These are phyloP conservation scores for Soucietia sequanensis DNA, from an alignment of 805 yeast species.

Conservation along the genomic window DNA sequence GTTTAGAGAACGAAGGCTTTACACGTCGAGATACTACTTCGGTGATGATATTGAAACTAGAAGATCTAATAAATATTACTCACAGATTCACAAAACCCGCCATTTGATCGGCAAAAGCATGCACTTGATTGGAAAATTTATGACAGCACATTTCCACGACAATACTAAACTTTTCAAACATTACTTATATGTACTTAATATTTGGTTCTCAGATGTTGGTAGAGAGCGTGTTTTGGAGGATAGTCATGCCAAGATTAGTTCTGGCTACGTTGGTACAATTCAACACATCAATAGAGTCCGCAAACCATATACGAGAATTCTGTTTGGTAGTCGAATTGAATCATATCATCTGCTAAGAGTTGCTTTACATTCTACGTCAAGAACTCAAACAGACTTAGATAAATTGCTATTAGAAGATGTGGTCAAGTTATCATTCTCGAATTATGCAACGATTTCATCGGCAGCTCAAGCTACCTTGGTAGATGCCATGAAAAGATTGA, in stretches of 20 bases:
- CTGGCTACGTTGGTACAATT: slow-evolving; percentile 53
- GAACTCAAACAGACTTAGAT: slow-evolving; percentile 69
- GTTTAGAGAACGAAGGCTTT: slow-evolving; percentile 59
- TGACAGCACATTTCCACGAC: slow-evolving; percentile 53
- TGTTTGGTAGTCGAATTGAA: slow-evolving; percentile 72
- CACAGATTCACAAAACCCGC: slow-evolving; percentile 58
- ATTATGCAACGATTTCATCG: slow-evolving; percentile 65
- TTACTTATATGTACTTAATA: slow-evolving; percentile 60
- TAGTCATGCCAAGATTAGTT: slow-evolving; percentile 55
- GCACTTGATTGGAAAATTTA: slow-evolving; percentile 52
- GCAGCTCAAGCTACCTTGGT: slow-evolving; percentile 69
- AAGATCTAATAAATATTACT: slow-evolving; percentile 27
- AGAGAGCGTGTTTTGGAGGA: slow-evolving; percentile 60
- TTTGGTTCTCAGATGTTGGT: slow-evolving; percentile 83
- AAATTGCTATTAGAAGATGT: slow-evolving; percentile 62
- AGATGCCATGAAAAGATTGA: slow-evolving; percentile 66
- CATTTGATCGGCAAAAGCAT: slow-evolving; percentile 59
- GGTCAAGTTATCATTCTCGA: slow-evolving; percentile 61
- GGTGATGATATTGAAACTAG: slow-evolving; percentile 52
- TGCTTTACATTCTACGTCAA: slow-evolving; percentile 65
- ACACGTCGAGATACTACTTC: slow-evolving; percentile 64
- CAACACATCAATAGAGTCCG: slow-evolving; percentile 63
- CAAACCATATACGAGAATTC: slow-evolving; percentile 74
- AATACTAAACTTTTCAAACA: slow-evolving; percentile 63
- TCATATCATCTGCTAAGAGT: slow-evolving; percentile 75